These are phyloP conservation scores for Cytidiella melzeri DNA, from an alignment of 768 basidiomycete species.

Conservation along the genomic window DNA sequence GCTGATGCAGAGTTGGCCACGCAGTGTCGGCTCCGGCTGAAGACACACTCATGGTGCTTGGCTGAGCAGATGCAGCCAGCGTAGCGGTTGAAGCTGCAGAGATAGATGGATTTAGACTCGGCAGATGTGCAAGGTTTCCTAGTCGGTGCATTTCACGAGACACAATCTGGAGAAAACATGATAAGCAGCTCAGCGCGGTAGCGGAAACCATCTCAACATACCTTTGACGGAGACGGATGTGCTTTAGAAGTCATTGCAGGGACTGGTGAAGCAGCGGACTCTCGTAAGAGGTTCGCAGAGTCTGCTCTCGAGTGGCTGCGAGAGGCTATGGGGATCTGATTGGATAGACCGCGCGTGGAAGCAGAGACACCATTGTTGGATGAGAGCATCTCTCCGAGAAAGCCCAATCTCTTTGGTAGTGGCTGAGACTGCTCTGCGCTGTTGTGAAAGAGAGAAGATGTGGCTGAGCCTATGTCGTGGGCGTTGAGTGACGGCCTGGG, in stretches of 20 bases:
- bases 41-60: slow-evolving; percentile 11
- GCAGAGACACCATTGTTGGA: slow-evolving; percentile 9
- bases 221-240: slow-evolving; percentile 28
- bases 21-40: slow-evolving; percentile 54
- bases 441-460: neutral
- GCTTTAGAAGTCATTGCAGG: slow-evolving; percentile 21
- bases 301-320: slow-evolving; percentile 21
- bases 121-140: slow-evolving; percentile 52
- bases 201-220: slow-evolving; percentile 10
- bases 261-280: slow-evolving; percentile 20
- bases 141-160: slow-evolving; percentile 83
- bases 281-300: slow-evolving; percentile 18
- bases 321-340: slow-evolving; percentile 15
- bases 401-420: slow-evolving; percentile 4
- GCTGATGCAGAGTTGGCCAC: slow-evolving; percentile 80
- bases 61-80: slow-evolving; percentile 14
- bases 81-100: slow-evolving; percentile 42
- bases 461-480: neutral
- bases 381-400: slow-evolving; percentile 19
- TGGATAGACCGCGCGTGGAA: slow-evolving; percentile 10
- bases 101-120: slow-evolving; percentile 47
- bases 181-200: neutral
- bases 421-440: slow-evolving; percentile 2
- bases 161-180: slow-evolving; percentile 63
- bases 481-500: slow-evolving; percentile 4